phyloP scores from a whole-genome alignment of 1,284 basidiomycete species.

The Ustilago cynodontis region DNA sequence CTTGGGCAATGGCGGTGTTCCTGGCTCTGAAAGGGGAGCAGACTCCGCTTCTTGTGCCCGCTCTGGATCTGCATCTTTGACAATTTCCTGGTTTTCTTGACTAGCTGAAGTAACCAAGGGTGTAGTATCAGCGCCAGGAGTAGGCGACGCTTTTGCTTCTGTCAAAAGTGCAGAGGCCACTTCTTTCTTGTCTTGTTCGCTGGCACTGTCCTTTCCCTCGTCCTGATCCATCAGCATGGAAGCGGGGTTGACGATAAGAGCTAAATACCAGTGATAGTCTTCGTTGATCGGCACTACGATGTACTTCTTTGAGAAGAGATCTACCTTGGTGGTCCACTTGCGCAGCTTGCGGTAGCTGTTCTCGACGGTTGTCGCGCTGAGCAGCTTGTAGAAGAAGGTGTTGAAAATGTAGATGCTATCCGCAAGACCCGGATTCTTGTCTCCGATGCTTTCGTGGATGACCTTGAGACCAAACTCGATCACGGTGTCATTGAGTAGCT shows the following conservation, averaged over 20 bases:
- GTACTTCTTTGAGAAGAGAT: conserved; percentile 91
- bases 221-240: conserved; percentile 20
- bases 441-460: conserved; percentile 68
- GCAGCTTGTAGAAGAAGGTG: conserved; percentile 96
- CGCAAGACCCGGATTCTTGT: conserved; percentile 75
- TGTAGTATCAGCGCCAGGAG: not conserved
- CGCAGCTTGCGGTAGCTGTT: conserved; percentile 84
- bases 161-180: conserved; percentile 12
- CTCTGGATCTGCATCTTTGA: not conserved
- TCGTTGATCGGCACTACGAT: conserved; percentile 97
- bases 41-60: not conserved
- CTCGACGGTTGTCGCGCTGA: conserved; percentile 74
- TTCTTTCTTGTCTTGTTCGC: conserved; percentile 32
- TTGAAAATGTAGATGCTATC: conserved; percentile 90
- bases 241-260: conserved; percentile 87
- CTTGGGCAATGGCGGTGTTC: conserved; percentile 18
- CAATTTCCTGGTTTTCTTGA: not conserved
- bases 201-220: conserved; percentile 6
- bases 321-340: conserved; percentile 91
- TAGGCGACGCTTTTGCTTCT: not conserved
- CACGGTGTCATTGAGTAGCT: conserved; percentile 85
- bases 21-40: conserved; percentile 2
- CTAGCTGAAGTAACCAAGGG: not conserved
- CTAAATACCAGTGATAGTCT: conserved; percentile 95
- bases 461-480: conserved; percentile 95